Conservation (phyloP, 2,329 filamentous ascomycete genomes). For the Aspergillus fijiensis region DNA sequence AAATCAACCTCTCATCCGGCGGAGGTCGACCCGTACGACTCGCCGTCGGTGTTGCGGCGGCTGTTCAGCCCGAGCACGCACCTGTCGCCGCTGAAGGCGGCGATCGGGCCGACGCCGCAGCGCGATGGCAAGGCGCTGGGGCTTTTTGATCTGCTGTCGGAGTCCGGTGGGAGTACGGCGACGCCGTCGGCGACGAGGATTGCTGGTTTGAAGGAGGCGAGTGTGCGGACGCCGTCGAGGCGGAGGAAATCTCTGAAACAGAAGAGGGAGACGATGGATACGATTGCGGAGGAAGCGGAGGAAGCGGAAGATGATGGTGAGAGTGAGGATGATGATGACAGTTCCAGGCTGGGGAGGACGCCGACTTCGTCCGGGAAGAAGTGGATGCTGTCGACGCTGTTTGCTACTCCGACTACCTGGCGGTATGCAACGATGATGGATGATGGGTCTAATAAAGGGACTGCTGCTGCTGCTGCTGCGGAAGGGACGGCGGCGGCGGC, state of each 20-base stretch:
- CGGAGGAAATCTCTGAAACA: neutral
- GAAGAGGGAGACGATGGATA: conserved; percentile 23
- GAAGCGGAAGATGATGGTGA: conserved; percentile 17
- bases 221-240: conserved; percentile 40
- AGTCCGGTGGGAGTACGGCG: conserved; percentile 38
- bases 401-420: conserved; percentile 47
- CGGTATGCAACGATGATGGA: conserved; percentile 44
- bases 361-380: conserved; percentile 46
- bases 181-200: conserved; percentile 34
- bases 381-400: conserved; percentile 46
- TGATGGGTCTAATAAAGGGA: conserved; percentile 16
- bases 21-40: conserved; percentile 47
- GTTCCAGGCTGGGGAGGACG: conserved; percentile 33
- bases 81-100: conserved; percentile 36
- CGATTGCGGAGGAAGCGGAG: conserved; percentile 31
- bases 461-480: neutral
- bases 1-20: conserved; percentile 35
- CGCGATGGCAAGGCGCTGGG: conserved; percentile 50
- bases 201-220: conserved; percentile 27
- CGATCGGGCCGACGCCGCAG: conserved; percentile 51
- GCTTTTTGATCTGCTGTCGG: conserved; percentile 49
- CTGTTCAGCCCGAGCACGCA: conserved; percentile 40
- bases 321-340: conserved; percentile 28
- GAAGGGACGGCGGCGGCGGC: neutral
- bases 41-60: conserved; percentile 39